Evolutionary conservation across 345 rosid genomes (phyloP), one percentile per base, ranked within the genome.

Genomic region (Acer yangbiense): DNA sequence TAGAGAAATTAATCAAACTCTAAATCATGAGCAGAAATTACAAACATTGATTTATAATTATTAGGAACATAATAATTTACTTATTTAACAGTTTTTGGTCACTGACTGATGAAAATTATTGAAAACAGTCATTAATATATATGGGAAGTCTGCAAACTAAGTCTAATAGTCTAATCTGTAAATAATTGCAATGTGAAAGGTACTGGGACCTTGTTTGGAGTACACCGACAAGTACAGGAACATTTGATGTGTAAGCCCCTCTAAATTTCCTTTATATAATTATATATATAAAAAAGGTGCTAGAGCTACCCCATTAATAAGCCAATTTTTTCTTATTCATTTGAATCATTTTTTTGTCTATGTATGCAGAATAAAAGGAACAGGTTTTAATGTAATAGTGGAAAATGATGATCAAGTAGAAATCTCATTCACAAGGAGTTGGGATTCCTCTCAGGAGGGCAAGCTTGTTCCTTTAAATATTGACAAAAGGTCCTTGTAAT

Each of bases 191-290:
- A 35, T 69, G 44, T 79, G 71, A 21, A 21, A 94, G 98, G 84
- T 93, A 93, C 66, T 91, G 96, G 93, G 96, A 91, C 81, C 91
- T 91, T 62, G 91, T 86, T 5, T 92, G 97, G 98, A 91, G 79
- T 76, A 69, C 81, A 3, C 79, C 86, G 58, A 91, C 92, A 71
- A 72, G 84, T 1, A 69, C 78, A 61, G 91, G 92, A 68, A 80
- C 63, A 73, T 92, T 94, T 43, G 98, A 92, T 77, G 91, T 87
- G 98, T 94, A 88, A 77, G 91, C 57, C 39, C 58, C 11, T 21
- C 32, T 46, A 7, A 61, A 13, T 61, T 43, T 7, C 17, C 64
- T 50, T 50, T 14, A 3, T 50, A 50, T 35, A 48, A 23, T 35
- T 4, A 35, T 35, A 35, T 4, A 35, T 2, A 29, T 23, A 29